Base-by-base conservation (phyloP, 305 asterid species). In the Rubia occidens region DNA sequence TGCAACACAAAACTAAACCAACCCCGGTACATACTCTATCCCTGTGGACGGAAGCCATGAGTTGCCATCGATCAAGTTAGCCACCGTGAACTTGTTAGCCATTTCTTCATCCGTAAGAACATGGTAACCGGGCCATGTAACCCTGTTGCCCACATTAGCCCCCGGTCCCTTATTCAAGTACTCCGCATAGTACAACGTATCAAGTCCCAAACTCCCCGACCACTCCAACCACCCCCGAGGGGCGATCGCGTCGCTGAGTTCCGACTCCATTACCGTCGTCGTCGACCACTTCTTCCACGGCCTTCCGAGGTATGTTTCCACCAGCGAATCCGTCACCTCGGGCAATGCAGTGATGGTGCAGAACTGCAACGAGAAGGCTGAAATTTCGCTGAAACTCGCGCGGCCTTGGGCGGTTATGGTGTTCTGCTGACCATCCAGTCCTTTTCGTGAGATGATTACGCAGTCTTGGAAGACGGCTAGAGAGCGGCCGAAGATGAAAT, bases 401-500 rank as follows among this genome's bases (percentile, higher is more conserved):
- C 64, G 64, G 64, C 64, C 40, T 4, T 59, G 64, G 0, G 64
- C 39, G 6, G 64, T 59, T 14, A 59, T 24, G 64, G 64, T 59
- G 64, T 59, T 59, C 18, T 59, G 11, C 64, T 59, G 64, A 2
- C 37, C 39, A 0, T 5, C n/a, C 2, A 11, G 15, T 5, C 64
- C 64, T 59, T 59, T 21, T 0, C 64, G 64, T 40, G 64, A n/a
- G 1, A 59, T 5, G 9, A 59, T 59, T 1, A 3, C 17, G 42
- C 64, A 59, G 64, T 59, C n/a, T 6, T 59, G 64, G 8, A 59
- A 59, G 64, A 59, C 64, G n/a, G 64, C 64, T 37, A 2, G 0
- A 2, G 64, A 26, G 17, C 64, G 64, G 64, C 64, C 64, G 40
- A 21, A 59, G 64, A 59, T 59, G 40, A 59, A 59, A 59, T 59